A percentile compares a stretch with the other conserved stretches of the same genome.
These are phyloP conservation scores for Sechiopsis laciniata DNA, from an alignment of 306 rosid genomes.

Conservation along the genomic window DNA sequence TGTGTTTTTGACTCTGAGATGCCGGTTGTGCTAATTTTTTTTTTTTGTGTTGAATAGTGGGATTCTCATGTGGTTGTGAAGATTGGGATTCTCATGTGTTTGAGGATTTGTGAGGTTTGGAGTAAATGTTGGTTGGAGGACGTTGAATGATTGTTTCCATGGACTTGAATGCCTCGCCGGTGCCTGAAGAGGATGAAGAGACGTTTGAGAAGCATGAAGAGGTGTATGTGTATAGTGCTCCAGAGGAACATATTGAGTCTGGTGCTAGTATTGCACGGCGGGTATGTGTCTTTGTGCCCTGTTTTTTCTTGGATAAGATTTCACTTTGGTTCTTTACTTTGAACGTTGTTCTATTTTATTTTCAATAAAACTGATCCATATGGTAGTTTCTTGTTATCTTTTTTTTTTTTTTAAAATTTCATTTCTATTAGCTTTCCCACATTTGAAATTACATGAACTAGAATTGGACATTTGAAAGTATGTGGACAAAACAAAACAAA, in stretches of 20 bases:
- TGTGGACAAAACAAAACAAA: no score
- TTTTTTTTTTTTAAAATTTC: no score
- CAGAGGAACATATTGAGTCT: constrained; percentile 67
- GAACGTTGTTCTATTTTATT: no score
- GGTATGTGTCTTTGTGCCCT: constrained; percentile 37
- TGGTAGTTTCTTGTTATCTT: no score
- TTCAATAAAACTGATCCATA: no score
- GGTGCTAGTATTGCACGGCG: constrained; percentile 85
- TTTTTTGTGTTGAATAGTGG: background rate
- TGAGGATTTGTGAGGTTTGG: constrained; percentile 26
- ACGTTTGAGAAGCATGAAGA: constrained; percentile 50
- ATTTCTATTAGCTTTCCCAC: no score
- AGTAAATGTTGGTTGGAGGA: constrained; percentile 42
- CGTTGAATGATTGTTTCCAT: constrained; percentile 83
- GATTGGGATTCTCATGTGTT: background rate
- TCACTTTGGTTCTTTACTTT: no score
- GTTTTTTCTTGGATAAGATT: background rate
- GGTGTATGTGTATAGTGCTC: constrained; percentile 37
- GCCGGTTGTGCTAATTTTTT: background rate
- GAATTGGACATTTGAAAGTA: no score
- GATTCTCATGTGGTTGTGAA: background rate
- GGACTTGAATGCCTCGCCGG: constrained; percentile 98
- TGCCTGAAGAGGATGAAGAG: constrained; percentile 95
- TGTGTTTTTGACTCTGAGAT: constrained; percentile 4
- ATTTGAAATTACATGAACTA: no score